Evolutionary conservation across 495 filamentous ascomycete species (phyloP).

Genomic region (Aspergillus funiculosus): DNA sequence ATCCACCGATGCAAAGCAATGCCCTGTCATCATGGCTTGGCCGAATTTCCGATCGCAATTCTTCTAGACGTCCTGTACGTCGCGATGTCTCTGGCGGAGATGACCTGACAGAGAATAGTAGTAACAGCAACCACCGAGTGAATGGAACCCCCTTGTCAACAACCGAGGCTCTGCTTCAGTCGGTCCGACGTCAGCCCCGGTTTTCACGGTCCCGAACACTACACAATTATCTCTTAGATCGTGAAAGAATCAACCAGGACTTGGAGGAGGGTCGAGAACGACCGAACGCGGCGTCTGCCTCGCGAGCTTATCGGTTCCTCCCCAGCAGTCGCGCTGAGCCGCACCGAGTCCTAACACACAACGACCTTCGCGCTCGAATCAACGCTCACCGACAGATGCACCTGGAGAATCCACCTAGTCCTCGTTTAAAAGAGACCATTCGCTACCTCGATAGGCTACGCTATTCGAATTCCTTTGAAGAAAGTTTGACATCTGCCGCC

Average conservation of each 20-base stretch:
- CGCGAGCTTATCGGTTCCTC: constrained; percentile 35
- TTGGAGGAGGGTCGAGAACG: constrained; percentile 31
- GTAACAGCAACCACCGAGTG: constrained; percentile 17
- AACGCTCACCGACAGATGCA: constrained; percentile 48
- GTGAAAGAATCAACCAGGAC: constrained; percentile 32
- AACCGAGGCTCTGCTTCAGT: constrained; percentile 45
- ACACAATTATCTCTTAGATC: constrained; percentile 44
- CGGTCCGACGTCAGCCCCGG: constrained; percentile 43
- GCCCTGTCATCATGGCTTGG: constrained; percentile 27
- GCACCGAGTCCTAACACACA: constrained; percentile 31
- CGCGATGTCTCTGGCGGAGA: constrained; percentile 21
- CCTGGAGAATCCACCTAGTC: constrained; percentile 38
- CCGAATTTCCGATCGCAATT: constrained; percentile 25
- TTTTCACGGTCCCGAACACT: constrained; percentile 41
- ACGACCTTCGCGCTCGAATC: constrained; percentile 42
- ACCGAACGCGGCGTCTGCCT: constrained; percentile 16
- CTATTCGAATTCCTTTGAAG: constrained; percentile 48
- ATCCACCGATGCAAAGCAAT: constrained; percentile 27
- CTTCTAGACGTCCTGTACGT: constrained; percentile 27
- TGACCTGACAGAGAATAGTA: constrained; percentile 20
- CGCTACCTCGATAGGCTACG: constrained; percentile 60
- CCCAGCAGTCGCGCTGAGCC: constrained; percentile 30
- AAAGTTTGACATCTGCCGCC: constrained; percentile 49
- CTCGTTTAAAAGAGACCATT: constrained; percentile 55
- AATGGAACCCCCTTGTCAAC: constrained; percentile 24